A percentile compares a stretch with the other conserved stretches of the same genome.
Conservation (phyloP, 108 stramenopile species). For the Nannochloropsis granulata region DNA sequence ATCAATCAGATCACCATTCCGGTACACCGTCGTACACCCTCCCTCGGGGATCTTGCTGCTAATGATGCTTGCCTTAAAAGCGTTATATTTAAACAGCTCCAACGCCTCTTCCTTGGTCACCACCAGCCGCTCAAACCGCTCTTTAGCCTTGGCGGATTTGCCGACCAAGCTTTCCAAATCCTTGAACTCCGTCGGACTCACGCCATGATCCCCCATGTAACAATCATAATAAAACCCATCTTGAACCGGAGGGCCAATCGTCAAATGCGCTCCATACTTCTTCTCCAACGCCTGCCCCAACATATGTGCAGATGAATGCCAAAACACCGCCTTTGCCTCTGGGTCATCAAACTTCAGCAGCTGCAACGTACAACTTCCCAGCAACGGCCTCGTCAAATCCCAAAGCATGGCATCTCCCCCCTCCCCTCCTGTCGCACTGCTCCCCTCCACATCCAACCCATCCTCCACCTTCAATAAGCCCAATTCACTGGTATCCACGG, state of each 20-base stretch:
- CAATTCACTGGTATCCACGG: neutral
- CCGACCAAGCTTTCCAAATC: conserved; percentile 58
- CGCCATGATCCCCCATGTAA: conserved; percentile 66
- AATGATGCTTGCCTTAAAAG: conserved; percentile 73
- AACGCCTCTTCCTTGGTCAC: conserved; percentile 94
- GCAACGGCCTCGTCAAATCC: conserved; percentile 64
- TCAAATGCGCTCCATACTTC: conserved; percentile 74
- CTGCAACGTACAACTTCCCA: conserved; percentile 22
- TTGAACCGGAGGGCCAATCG: conserved; percentile 85
- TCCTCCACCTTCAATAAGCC: neutral
- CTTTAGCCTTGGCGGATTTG: conserved; percentile 74
- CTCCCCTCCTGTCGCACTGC: conserved; percentile 59
- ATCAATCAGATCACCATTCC: conserved; percentile 91
- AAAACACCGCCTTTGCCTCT: conserved; percentile 71
- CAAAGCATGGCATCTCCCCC: conserved; percentile 55
- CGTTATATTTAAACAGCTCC: conserved; percentile 88
- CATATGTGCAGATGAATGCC: conserved; percentile 96
- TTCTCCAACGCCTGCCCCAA: conserved; percentile 92
- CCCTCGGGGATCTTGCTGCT: conserved; percentile 86
- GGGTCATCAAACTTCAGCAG: conserved; percentile 39
- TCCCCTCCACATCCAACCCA: conserved; percentile 29
- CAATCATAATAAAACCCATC: conserved; percentile 98
- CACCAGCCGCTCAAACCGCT: conserved; percentile 93
- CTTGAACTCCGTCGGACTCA: conserved; percentile 78
- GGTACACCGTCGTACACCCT: conserved; percentile 87